Conservation (phyloP, 257 asterid genomes). For the Nicotiana sylvestris region DNA sequence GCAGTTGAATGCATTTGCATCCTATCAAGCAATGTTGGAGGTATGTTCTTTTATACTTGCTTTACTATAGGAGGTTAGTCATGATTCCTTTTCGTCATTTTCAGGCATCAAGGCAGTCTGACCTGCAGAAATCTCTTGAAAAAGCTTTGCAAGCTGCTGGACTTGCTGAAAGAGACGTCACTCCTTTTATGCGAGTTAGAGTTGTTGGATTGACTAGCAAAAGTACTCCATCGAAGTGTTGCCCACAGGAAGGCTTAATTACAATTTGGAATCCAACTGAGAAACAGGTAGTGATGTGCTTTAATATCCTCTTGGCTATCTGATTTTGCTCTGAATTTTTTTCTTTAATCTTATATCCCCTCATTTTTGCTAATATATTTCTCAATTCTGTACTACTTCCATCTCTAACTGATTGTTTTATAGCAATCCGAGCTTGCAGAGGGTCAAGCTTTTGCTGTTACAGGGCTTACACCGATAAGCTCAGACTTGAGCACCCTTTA, state of each 20-base stretch:
- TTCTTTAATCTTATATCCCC: not conserved
- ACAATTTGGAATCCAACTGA: slow-evolving; percentile 95
- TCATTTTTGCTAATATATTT: slow-evolving; percentile 5
- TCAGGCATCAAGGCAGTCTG: slow-evolving; percentile 60
- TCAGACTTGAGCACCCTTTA: slow-evolving; percentile 68
- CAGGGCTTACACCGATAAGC: slow-evolving; percentile 65
- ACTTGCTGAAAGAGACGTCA: slow-evolving; percentile 64
- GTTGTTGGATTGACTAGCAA: slow-evolving; percentile 74
- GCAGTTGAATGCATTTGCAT: slow-evolving; percentile 67
- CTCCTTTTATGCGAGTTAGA: slow-evolving; percentile 81
- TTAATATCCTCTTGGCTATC: slow-evolving; percentile 1
- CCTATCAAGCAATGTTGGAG: slow-evolving; percentile 83
- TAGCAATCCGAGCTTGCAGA: slow-evolving; percentile 69
- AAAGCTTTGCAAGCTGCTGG: slow-evolving; percentile 85
- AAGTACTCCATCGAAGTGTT: slow-evolving; percentile 26
- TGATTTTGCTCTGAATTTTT: not conserved
- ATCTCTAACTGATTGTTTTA: slow-evolving; percentile 9
- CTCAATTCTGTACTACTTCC: not conserved
- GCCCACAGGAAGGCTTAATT: slow-evolving; percentile 57
- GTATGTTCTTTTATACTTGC: slow-evolving; percentile 33
- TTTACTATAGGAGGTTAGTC: not conserved
- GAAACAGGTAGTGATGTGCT: slow-evolving; percentile 54
- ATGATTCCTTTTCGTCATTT: slow-evolving; percentile 18
- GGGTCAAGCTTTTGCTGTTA: slow-evolving; percentile 78
- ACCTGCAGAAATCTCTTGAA: slow-evolving; percentile 61